Base-by-base conservation (phyloP, 768 basidiomycete genomes). In the Omphalotus guepiniiformis region DNA sequence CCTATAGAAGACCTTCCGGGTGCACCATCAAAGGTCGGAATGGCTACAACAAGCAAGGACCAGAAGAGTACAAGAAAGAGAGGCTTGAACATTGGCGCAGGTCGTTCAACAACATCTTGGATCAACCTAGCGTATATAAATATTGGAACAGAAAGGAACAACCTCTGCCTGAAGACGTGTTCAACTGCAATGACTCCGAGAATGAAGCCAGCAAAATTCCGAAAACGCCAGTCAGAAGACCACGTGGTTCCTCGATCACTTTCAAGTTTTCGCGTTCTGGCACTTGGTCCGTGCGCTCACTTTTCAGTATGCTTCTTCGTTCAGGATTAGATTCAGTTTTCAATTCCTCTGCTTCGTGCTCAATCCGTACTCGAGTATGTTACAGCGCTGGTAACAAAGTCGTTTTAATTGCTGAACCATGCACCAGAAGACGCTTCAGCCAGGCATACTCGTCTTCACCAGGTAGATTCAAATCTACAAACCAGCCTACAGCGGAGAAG, bases 11-110 rank as follows among this genome's bases (percentile, higher is more conserved):
- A 55, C 27, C 67, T 62, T 13, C 64, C 56, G 25, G 57, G 61
- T 29, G 68, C 53, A n/a, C 65, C 70, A 22, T 72, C 67, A 62
- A 70, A 76, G 16, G 71, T 68, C 12, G 76, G 74, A 38, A 76
- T 55, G 3, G 68, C 67, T 18, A 51, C 26, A 16, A 65, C 67
- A 12, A 60, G 48, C 28, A 53, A 50, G 35, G 56, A 54, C 11
- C 52, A 55, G 49, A 58, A 45, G 19, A 62, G 42, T 47, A 66
- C 37, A 29, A 60, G 45, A 30, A 61, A 41, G 37, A 66, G 42
- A n/a, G n/a, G n/a, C n/a, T n/a, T n/a, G n/a, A n/a, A n/a, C n/a
- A n/a, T n/a, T n/a, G n/a, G n/a, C n/a, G n/a, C n/a, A n/a, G n/a
- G n/a, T n/a, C n/a, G n/a, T n/a, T n/a, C n/a, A n/a, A n/a, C n/a